phyloP scores from a whole-genome alignment of 2,329 filamentous ascomycete genomes.

The Colletotrichum shisoi region DNA sequence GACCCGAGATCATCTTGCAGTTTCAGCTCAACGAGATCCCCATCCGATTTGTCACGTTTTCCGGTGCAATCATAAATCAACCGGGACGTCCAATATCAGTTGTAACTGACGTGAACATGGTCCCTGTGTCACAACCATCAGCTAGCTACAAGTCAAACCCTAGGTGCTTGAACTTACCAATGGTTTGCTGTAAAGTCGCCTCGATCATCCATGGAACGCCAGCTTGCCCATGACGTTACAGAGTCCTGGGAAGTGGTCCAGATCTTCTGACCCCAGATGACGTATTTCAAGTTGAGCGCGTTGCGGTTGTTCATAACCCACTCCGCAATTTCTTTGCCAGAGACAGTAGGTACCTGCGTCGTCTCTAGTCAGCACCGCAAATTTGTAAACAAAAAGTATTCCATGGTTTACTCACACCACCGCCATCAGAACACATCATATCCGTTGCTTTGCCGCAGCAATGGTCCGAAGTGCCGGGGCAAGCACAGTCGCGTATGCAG shows the following conservation, averaged over 20 bases:
- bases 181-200: constrained; percentile 54
- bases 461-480: constrained; percentile 48
- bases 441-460: constrained; percentile 52
- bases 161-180: constrained; percentile 46
- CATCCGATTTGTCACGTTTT: no score
- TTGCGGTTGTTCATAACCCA: constrained; percentile 57
- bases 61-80: not conserved
- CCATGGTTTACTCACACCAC: constrained; percentile 47
- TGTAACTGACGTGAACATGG: constrained; percentile 47
- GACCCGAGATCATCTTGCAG: no score
- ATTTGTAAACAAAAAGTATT: not conserved
- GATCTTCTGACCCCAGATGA: constrained; percentile 61
- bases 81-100: constrained; percentile 10
- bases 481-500: constrained; percentile 48
- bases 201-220: constrained; percentile 55
- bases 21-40: no score
- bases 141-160: fast-evolving
- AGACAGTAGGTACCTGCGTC: constrained; percentile 47
- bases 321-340: constrained; percentile 56
- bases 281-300: constrained; percentile 55
- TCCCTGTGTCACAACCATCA: constrained; percentile 39
- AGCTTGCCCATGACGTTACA: constrained; percentile 52
- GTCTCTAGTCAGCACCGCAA: not conserved
- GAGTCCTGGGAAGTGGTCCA: constrained; percentile 52
- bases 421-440: constrained; percentile 51